Evolutionary conservation across 441 rosid genomes (phyloP).

Genomic region (Pelargonium australe): DNA sequence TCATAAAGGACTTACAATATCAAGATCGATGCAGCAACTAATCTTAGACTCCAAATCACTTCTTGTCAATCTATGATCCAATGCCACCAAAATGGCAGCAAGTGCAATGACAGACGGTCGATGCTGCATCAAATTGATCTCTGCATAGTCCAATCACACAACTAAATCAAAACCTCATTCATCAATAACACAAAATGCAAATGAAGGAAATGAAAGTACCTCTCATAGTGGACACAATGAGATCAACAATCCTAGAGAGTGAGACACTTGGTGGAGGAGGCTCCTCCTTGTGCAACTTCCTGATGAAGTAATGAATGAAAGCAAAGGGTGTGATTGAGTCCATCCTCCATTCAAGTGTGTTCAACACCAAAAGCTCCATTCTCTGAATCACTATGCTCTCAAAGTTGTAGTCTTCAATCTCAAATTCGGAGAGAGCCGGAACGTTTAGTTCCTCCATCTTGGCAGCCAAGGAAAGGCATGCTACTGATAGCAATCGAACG

Average conservation of each 20-base stretch:
- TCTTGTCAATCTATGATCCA: conserved; percentile 35
- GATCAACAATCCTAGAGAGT: too few species aligned
- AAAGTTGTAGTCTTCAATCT: conserved; percentile 27
- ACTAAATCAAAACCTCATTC: conserved; percentile 5
- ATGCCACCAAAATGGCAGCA: conserved; percentile 42
- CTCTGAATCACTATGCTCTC: conserved; percentile 29
- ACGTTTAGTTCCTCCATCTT: conserved; percentile 57
- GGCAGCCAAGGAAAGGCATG: conserved; percentile 56
- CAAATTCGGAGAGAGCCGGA: conserved; percentile 34
- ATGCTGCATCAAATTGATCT: conserved; percentile 33
- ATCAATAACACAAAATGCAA: not conserved
- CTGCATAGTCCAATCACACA: conserved; percentile 23
- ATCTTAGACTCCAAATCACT: conserved; percentile 32
- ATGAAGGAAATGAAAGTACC: conserved; percentile 24
- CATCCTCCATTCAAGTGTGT: conserved; percentile 51
- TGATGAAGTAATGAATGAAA: conserved; percentile 37
- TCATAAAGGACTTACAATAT: conserved; percentile 39
- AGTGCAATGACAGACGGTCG: conserved; percentile 53
- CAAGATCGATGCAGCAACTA: conserved; percentile 31
- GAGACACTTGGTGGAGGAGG: too few species aligned
- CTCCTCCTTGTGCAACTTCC: conserved; percentile 25
- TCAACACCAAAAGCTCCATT: conserved; percentile 55
- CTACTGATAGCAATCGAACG: conserved; percentile 39
- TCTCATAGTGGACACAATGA: conserved; percentile 34
- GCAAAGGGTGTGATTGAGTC: conserved; percentile 40